These are phyloP conservation scores for Solanum chiquidenum DNA, from an alignment of 257 asterid genomes.

Conservation along the genomic window DNA sequence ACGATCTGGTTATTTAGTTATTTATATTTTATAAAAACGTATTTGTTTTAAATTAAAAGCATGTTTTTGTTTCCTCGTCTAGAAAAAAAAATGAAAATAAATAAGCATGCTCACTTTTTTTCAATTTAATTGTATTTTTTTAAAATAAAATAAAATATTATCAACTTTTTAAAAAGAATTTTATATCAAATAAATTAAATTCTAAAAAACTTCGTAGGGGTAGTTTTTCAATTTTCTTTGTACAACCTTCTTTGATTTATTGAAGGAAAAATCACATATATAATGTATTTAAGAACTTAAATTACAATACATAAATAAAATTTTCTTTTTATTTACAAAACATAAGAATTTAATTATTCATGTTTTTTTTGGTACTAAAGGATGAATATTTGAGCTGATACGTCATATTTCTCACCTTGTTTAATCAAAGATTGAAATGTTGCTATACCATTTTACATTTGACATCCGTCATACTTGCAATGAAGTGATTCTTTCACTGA, in stretches of 20 bases:
- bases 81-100: not conserved
- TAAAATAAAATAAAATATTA: no score
- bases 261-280: not conserved
- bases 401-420: not conserved
- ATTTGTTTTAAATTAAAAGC: no score
- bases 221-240: not conserved
- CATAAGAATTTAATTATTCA: not conserved
- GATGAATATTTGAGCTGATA: not conserved
- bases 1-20: not conserved
- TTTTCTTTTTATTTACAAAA: no score
- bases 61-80: not conserved
- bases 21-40: no score
- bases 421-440: not conserved
- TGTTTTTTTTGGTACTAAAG: no score
- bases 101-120: not conserved
- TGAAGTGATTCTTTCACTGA: not conserved
- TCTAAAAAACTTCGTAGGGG: not conserved
- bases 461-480: not conserved
- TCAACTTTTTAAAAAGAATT: not conserved
- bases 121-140: no score
- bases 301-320: no score
- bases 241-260: not conserved
- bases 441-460: not conserved
- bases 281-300: not conserved
- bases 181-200: no score